A percentile compares a stretch with the other conserved stretches of the same genome.
These are phyloP conservation scores for Diplodia intermedia DNA, from an alignment of 2,329 filamentous ascomycete genomes.

Conservation along the genomic window DNA sequence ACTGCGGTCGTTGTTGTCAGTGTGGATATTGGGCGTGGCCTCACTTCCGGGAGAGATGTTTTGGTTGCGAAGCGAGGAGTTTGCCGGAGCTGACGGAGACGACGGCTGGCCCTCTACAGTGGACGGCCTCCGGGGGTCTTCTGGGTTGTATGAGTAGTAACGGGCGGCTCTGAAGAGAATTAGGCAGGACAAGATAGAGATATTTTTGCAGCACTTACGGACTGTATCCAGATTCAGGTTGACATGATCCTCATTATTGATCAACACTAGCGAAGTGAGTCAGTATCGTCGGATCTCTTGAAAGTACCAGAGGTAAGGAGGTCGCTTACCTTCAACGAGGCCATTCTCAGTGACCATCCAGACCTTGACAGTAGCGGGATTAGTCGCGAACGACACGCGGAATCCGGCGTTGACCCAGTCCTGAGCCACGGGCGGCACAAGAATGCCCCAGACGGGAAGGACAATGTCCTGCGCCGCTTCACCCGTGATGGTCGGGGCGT, in stretches of 20 bases:
- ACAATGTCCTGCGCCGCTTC: neutral
- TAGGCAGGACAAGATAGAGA: neutral
- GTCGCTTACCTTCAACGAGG: neutral
- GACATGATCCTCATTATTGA: neutral
- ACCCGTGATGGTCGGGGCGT: neutral
- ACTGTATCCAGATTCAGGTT: neutral
- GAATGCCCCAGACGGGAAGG: neutral
- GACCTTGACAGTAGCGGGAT: neutral
- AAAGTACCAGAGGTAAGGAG: neutral
- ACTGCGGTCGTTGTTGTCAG: neutral
- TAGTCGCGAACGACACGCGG: neutral
- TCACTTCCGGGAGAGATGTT: neutral
- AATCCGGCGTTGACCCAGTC: slow-evolving; percentile 8
- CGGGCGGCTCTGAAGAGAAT: neutral
- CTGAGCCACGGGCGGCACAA: slow-evolving; percentile 7
- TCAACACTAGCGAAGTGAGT: neutral
- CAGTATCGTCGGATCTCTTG: neutral
- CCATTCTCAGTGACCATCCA: neutral
- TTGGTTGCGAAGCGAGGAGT: neutral
- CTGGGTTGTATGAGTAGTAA: neutral
- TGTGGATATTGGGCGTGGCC: neutral
- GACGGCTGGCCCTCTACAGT: neutral
- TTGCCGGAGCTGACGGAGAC: neutral
- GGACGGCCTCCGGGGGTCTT: neutral
- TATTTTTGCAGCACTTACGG: neutral